Evolutionary conservation across 345 rosid species (phyloP).

Genomic region (Arabis alpina): DNA sequence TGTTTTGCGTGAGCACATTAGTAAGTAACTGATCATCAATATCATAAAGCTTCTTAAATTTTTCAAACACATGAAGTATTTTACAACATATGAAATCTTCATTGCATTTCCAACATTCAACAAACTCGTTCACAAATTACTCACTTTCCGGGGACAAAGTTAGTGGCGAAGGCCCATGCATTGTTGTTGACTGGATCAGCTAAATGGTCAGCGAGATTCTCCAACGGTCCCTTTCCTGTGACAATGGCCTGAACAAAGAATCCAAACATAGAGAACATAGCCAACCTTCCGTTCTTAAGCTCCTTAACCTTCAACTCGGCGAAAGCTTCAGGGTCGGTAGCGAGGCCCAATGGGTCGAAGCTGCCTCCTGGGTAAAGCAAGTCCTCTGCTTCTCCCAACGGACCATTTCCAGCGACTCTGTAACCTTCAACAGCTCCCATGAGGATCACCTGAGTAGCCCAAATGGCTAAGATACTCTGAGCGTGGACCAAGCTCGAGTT

Average conservation of each 20-base stretch:
- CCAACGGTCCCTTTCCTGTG: conserved; percentile 70
- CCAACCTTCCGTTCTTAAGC: conserved; percentile 50
- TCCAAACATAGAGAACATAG: conserved; percentile 43
- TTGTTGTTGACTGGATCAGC: conserved; percentile 28
- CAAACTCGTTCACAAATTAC: conserved; percentile 10
- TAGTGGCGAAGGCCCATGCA: conserved; percentile 53
- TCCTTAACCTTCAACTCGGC: conserved; percentile 79
- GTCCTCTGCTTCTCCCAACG: conserved; percentile 61
- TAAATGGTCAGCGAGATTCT: conserved; percentile 38
- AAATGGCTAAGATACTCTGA: conserved; percentile 70
- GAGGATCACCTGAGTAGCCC: conserved; percentile 61
- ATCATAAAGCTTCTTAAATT: conserved; percentile 13
- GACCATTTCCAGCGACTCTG: conserved; percentile 57
- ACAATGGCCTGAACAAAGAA: conserved; percentile 79
- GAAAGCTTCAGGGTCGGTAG: conserved; percentile 73
- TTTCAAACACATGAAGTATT: conserved; percentile 20
- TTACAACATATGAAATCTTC: conserved; percentile 3
- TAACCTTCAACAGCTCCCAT: conserved; percentile 78
- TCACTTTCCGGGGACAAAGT: conserved; percentile 81
- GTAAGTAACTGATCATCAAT: conserved; percentile 1
- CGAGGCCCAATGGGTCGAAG: conserved; percentile 71
- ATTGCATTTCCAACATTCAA: conserved; percentile 19
- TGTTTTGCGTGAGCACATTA: conserved; percentile 1
- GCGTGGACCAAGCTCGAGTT: conserved; percentile 76
- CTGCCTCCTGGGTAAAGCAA: conserved; percentile 72